phyloP scores from a whole-genome alignment of 2,329 filamentous ascomycete genomes.

The Aspergillus glaucus region DNA sequence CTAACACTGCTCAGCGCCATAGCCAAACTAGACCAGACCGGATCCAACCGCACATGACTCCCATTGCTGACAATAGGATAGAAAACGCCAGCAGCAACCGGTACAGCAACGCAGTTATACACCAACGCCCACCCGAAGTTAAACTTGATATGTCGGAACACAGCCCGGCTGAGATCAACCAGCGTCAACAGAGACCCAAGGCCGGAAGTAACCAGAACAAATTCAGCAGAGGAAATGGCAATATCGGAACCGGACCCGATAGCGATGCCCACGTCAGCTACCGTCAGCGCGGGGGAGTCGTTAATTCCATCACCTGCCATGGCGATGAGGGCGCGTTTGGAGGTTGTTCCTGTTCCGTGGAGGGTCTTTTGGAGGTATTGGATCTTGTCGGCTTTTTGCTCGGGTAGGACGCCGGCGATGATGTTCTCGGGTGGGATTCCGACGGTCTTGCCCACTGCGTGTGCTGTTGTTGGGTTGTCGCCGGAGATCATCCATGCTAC shows the following conservation, averaged over 20 bases:
- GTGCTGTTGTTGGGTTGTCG: conserved; percentile 6
- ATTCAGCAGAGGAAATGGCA: conserved; percentile 72
- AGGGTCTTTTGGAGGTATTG: conserved; percentile 23
- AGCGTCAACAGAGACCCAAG: conserved; percentile 63
- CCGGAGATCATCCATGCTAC: conserved; percentile 9
- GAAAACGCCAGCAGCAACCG: conserved; percentile 72
- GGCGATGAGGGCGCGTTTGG: conserved; percentile 55
- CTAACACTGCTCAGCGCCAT: conserved; percentile 92
- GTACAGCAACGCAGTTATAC: conserved; percentile 73
- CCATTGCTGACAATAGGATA: conserved; percentile 52
- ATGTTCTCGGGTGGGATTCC: conserved; percentile 7
- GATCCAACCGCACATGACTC: conserved; percentile 41
- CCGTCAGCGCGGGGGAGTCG: conserved; percentile 72
- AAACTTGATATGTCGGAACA: conserved; percentile 72
- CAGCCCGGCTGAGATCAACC: conserved; percentile 61
- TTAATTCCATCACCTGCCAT: conserved; percentile 92
- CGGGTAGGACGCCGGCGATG: conserved; percentile 5
- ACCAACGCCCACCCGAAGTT: conserved; percentile 83
- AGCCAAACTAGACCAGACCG: conserved; percentile 74
- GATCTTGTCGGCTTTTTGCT: conserved; percentile 9
- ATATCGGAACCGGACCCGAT: conserved; percentile 77
- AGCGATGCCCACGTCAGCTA: conserved; percentile 76
- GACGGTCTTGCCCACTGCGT: conserved; percentile 5
- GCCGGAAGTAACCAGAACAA: conserved; percentile 67
- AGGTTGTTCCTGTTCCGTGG: conserved; percentile 5